These are phyloP conservation scores for Aschersonia sp. DNA, from an alignment of 2,329 filamentous ascomycete species.

Conservation along the genomic window DNA sequence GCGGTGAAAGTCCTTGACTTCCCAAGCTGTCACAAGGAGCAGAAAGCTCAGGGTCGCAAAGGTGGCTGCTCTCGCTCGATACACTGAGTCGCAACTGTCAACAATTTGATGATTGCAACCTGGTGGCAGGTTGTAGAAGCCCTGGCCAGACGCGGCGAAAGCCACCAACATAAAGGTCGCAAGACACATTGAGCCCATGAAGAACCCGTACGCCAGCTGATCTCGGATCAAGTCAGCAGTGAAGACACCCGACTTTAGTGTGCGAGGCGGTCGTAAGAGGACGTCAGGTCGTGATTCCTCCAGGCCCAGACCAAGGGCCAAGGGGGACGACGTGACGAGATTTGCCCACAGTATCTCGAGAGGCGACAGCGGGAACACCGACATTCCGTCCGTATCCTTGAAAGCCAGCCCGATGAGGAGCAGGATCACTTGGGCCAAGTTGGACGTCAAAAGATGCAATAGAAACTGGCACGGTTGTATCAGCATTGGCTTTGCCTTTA, in stretches of 20 bases:
- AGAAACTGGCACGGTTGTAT: conserved; percentile 28
- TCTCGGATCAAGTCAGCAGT: conserved; percentile 2
- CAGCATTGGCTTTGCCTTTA: no score
- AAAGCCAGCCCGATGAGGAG: conserved; percentile 56
- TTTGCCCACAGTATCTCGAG: conserved; percentile 68
- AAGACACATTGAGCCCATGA: conserved; percentile 48
- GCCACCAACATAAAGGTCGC: conserved; percentile 45
- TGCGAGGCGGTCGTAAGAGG: conserved; percentile 49
- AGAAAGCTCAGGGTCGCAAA: conserved; percentile 57
- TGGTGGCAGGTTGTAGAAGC: conserved; percentile 31
- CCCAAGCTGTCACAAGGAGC: conserved; percentile 56
- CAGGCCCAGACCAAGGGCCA: conserved; percentile 58
- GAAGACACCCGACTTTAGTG: conserved; percentile 45
- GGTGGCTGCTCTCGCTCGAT: conserved; percentile 51
- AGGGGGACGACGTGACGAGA: conserved; percentile 56
- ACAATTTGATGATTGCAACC: conserved; percentile 41
- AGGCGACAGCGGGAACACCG: conserved; percentile 56
- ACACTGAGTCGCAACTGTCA: conserved; percentile 40
- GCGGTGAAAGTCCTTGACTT: conserved; percentile 56
- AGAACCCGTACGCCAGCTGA: conserved; percentile 42
- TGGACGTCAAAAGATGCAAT: conserved; percentile 53
- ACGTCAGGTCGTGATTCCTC: conserved; percentile 56
- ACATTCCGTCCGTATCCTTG: conserved; percentile 42
- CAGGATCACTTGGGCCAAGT: conserved; percentile 55
- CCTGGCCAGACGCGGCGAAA: conserved; percentile 31